phyloP scores from a whole-genome alignment of 257 asterid genomes.

The Solanum medicagineum region DNA sequence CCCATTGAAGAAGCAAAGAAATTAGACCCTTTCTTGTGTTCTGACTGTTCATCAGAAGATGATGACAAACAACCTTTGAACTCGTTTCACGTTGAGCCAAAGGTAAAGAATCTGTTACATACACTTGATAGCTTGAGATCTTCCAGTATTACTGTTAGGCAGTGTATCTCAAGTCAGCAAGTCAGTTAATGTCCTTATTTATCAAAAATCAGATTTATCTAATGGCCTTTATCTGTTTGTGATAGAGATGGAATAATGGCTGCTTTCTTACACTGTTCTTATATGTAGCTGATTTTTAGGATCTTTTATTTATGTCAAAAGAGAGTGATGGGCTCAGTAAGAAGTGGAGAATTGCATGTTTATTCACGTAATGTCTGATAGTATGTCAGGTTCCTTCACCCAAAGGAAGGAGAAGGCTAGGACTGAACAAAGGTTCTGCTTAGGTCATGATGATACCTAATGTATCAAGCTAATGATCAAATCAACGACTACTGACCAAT shows the following conservation, averaged over 20 bases:
- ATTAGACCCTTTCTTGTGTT: conserved; percentile 68
- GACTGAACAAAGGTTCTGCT: neutral
- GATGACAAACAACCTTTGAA: conserved; percentile 53
- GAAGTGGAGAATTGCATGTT: neutral
- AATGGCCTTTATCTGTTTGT: neutral
- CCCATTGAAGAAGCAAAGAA: conserved; percentile 24
- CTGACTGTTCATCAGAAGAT: conserved; percentile 76
- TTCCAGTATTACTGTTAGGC: neutral
- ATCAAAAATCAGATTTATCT: neutral
- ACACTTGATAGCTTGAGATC: neutral
- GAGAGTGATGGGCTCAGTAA: neutral
- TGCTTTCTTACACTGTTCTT: neutral
- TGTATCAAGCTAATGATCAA: neutral
- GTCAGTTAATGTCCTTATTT: neutral
- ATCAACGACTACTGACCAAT: neutral
- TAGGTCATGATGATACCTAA: neutral
- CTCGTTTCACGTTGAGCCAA: conserved; percentile 42
- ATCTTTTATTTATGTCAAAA: neutral
- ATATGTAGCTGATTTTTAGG: neutral
- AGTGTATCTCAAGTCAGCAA: neutral
- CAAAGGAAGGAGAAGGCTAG: neutral
- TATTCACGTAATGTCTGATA: neutral
- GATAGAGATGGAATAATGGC: neutral
- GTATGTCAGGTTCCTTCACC: neutral
- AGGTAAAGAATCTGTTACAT: neutral